These are phyloP conservation scores for Penicillium sp. DNA, from an alignment of 2,329 filamentous ascomycete species.

Conservation along the genomic window DNA sequence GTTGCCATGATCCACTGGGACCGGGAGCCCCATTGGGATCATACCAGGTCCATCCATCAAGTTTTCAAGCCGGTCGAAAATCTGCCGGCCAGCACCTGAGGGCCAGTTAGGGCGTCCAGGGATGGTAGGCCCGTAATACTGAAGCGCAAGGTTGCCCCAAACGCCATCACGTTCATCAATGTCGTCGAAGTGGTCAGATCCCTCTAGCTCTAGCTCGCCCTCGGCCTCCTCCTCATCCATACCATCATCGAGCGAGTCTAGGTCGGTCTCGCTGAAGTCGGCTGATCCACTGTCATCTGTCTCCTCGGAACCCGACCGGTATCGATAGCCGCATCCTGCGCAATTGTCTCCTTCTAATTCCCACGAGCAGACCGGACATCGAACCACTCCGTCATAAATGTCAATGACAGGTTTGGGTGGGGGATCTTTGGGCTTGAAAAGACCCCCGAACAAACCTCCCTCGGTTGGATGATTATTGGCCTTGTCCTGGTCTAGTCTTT, in stretches of 20 bases:
- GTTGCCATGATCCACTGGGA: neutral
- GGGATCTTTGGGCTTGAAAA: conserved; percentile 47
- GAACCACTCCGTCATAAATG: conserved; percentile 59
- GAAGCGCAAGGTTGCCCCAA: conserved; percentile 14
- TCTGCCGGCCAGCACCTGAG: neutral
- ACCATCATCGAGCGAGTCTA: conserved; percentile 24
- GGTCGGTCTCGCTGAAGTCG: conserved; percentile 45
- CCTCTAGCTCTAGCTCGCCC: neutral
- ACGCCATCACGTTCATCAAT: conserved; percentile 25
- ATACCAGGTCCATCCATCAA: neutral
- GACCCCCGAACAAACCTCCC: conserved; percentile 64
- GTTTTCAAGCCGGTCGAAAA: conserved; percentile 11
- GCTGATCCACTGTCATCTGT: conserved; percentile 49
- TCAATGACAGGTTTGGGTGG: conserved; percentile 51
- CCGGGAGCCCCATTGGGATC: neutral
- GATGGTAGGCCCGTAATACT: neutral
- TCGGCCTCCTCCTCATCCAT: conserved; percentile 31
- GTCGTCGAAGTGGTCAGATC: conserved; percentile 25
- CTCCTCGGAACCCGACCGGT: conserved; percentile 48
- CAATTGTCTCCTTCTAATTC: conserved; percentile 62
- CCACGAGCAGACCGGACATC: conserved; percentile 63
- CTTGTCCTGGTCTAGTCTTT: conserved; percentile 61
- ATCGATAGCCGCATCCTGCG: conserved; percentile 51
- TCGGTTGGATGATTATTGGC: conserved; percentile 49
- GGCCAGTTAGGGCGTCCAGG: neutral